phyloP scores from a whole-genome alignment of 164 flowering plant genomes.

The Annona cherimola region DNA sequence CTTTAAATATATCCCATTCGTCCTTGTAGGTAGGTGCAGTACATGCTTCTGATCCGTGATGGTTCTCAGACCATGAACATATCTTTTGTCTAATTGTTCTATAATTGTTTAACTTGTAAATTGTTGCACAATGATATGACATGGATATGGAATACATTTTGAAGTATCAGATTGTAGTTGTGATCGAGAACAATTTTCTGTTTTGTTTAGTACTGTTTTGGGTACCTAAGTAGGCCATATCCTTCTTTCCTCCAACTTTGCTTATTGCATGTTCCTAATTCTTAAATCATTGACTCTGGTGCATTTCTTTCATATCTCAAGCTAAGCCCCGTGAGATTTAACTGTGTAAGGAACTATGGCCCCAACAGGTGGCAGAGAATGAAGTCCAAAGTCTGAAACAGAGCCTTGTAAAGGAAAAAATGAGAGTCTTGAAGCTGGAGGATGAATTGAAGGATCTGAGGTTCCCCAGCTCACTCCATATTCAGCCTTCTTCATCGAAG shows the following conservation, averaged over 20 bases:
- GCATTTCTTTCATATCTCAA: background rate
- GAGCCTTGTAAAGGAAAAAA: conserved; percentile 33
- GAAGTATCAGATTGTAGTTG: background rate
- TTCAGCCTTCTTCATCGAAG: conserved; percentile 9
- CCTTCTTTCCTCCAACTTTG: background rate
- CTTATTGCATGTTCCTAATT: background rate
- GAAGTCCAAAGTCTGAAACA: conserved; percentile 38
- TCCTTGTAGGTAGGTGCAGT: background rate
- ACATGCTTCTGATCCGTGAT: background rate
- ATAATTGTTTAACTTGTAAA: too few species aligned
- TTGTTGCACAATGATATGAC: background rate
- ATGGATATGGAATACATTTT: background rate
- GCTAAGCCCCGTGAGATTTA: background rate
- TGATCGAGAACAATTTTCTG: background rate
- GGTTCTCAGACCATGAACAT: too few species aligned
- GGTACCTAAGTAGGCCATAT: too few species aligned
- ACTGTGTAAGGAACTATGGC: background rate
- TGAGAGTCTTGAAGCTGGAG: conserved; percentile 32
- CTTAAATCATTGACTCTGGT: background rate
- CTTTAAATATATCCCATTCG: background rate
- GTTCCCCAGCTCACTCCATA: conserved; percentile 20
- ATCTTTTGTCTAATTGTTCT: too few species aligned
- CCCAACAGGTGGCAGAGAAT: conserved; percentile 48
- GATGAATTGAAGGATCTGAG: conserved; percentile 37
- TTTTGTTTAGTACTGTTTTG: too few species aligned